Base-by-base conservation (phyloP, 192 early-diverging fungal genomes). In the Tieghemiomyces parasiticus region DNA sequence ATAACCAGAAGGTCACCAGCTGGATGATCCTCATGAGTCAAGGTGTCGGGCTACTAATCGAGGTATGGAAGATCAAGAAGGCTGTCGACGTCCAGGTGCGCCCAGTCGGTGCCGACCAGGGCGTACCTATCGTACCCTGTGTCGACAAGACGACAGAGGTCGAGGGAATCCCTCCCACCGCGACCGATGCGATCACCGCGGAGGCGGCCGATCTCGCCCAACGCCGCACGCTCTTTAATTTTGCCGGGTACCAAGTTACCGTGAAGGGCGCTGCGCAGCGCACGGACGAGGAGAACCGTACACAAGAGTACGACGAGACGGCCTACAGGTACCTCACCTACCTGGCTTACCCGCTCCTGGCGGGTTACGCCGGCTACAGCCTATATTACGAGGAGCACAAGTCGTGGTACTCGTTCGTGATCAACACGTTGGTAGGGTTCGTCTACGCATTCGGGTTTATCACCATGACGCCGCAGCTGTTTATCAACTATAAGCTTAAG, bases 21-120 rank as follows among this genome's bases (percentile, higher is more conserved):
- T 88, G 79, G 74, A 87, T 93, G 84, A 85, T 93, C 54, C 64
- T 95, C 28, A 73, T 91, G 46, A 87, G 86, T 29, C 82, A 84
- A 64, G 89, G 82, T n/a, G 61, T 85, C 49, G 89, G 89, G 20
- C 64, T 92, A 28, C 60, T 84, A 0, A 91, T 95, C 70, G 92
- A 95, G 60, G 66, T 81, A 4, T 95, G 92, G 92, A 95, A 95
- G 67, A 85, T 94, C 46, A 77, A 87, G 60, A 90, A 89, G 63
- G 88, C 86, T 16, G 77, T 91, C 35, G 86, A 86, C 61, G 70
- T 88, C 47, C 76, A 84, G 63, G 78, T 84, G 44, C 35, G 49
- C 3, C 26, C 34, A 30, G 51, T 25, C 34, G 38, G n/a, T 8
- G 25, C 22, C 1, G 10, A n/a, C n/a, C n/a, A n/a, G n/a, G n/a